phyloP scores from a whole-genome alignment of 2,329 filamentous ascomycete genomes.

The Neonectria ditissima region DNA sequence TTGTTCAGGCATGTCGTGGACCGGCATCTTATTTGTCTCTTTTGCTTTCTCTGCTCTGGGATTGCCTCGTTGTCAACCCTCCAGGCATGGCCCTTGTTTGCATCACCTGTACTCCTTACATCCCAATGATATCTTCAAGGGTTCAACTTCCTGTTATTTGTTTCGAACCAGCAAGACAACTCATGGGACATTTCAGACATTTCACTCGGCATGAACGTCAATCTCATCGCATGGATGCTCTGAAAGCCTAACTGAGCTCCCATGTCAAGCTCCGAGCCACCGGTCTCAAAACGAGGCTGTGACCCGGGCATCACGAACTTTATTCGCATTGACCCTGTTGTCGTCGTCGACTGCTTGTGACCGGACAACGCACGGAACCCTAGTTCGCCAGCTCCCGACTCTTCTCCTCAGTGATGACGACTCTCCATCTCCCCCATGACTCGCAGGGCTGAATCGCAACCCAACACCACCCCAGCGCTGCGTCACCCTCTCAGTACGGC shows the following conservation, averaged over 20 bases:
- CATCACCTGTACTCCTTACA: background rate
- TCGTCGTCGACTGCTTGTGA: background rate
- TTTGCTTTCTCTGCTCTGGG: background rate
- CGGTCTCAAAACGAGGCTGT: background rate
- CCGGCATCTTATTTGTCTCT: background rate
- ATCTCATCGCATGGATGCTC: background rate
- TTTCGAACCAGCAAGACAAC: too few relatives aligned
- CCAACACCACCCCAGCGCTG: background rate
- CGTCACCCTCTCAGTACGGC: background rate
- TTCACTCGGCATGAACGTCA: background rate
- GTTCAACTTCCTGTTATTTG: too few relatives aligned
- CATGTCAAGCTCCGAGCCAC: background rate
- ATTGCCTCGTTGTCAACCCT: background rate
- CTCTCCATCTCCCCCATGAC: background rate
- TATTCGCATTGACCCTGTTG: background rate
- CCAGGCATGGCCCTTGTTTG: background rate
- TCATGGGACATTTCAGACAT: background rate
- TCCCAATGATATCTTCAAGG: too few relatives aligned
- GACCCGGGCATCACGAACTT: background rate
- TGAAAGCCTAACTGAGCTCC: background rate
- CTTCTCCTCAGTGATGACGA: background rate
- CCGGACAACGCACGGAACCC: background rate
- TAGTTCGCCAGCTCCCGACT: background rate
- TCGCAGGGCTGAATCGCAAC: background rate
- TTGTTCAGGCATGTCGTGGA: constrained; percentile 4